phyloP scores from a whole-genome alignment of 2,329 filamentous ascomycete genomes.

The Cladophialophora bantiana region DNA sequence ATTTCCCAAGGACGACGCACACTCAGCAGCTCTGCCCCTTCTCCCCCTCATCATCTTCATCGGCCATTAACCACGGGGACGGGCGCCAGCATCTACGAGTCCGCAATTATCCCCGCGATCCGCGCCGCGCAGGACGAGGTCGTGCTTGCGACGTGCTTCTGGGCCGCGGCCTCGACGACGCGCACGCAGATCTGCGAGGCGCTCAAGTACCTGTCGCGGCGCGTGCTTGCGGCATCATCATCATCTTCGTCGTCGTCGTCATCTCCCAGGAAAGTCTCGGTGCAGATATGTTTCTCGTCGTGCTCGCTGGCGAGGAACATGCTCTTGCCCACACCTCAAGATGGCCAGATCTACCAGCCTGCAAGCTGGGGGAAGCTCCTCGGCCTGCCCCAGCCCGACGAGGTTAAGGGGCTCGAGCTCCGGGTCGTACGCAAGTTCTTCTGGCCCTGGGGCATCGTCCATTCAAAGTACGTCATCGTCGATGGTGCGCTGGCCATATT shows the following conservation, averaged over 20 bases:
- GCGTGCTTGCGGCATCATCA: slow-evolving; percentile 44
- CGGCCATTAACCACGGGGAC: slow-evolving; percentile 22
- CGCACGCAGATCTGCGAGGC: slow-evolving; percentile 64
- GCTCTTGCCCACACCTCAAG: slow-evolving; percentile 69
- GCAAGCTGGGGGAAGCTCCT: slow-evolving; percentile 69
- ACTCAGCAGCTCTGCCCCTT: slow-evolving; percentile 2
- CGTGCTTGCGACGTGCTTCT: slow-evolving; percentile 82
- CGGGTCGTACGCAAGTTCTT: slow-evolving; percentile 80
- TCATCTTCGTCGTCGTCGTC: not conserved
- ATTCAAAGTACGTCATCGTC: slow-evolving; percentile 80
- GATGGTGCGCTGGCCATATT: slow-evolving; percentile 72
- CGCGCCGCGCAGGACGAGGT: slow-evolving; percentile 68
- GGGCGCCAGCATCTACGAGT: slow-evolving; percentile 24
- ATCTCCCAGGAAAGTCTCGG: slow-evolving; percentile 56
- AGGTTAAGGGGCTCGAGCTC: slow-evolving; percentile 69
- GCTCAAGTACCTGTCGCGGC: slow-evolving; percentile 65
- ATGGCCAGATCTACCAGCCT: slow-evolving; percentile 68
- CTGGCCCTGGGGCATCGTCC: slow-evolving; percentile 82
- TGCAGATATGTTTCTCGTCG: slow-evolving; percentile 80
- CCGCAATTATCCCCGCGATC: slow-evolving; percentile 66
- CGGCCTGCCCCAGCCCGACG: slow-evolving; percentile 66
- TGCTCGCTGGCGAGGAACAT: slow-evolving; percentile 75
- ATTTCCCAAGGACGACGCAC: slow-evolving; percentile 19
- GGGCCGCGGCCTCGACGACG: slow-evolving; percentile 69
- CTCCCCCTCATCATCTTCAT: not conserved